Percentiles rank a stretch among this genome's conserved stretches.
phyloP scores from a whole-genome alignment of 495 filamentous ascomycete genomes.

The Xylaria bambusicola region DNA sequence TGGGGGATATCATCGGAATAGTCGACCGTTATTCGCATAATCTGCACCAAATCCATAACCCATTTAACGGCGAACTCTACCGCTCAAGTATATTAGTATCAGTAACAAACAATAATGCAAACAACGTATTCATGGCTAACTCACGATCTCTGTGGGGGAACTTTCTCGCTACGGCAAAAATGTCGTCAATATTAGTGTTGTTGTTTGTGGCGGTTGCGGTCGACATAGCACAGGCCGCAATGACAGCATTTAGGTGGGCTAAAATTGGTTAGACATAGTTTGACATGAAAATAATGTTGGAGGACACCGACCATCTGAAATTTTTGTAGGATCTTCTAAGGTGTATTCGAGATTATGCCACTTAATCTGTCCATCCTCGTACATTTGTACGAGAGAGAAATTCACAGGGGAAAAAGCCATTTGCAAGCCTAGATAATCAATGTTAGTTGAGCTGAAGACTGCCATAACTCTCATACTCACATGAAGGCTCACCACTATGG shows the following conservation, averaged over 20 bases:
- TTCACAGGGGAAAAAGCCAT: constrained; percentile 74
- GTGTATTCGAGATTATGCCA: constrained; percentile 64
- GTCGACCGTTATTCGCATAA: constrained; percentile 67
- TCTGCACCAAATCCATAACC: constrained; percentile 65
- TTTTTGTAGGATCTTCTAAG: constrained; percentile 38
- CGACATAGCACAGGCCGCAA: constrained; percentile 62
- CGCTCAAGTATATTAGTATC: constrained; percentile 34
- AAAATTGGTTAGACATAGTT: constrained; percentile 11
- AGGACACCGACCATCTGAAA: constrained; percentile 45
- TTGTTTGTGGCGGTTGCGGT: constrained; percentile 42
- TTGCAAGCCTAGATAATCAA: constrained; percentile 55
- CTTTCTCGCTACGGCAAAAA: constrained; percentile 65
- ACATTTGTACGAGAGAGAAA: constrained; percentile 64
- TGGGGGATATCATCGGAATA: constrained; percentile 68
- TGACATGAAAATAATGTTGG: background rate
- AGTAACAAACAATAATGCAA: background rate
- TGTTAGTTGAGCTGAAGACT: constrained; percentile 16
- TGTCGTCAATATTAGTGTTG: constrained; percentile 66
- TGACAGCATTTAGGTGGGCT: constrained; percentile 56
- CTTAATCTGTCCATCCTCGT: constrained; percentile 64
- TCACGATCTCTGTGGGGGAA: constrained; percentile 43
- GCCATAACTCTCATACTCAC: constrained; percentile 20
- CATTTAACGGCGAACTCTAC: constrained; percentile 53
- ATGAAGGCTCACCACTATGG: constrained; percentile 25
- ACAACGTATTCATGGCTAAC: background rate